Base-by-base conservation (phyloP, 129 eudicot species). In the Artemisia tridentata region DNA sequence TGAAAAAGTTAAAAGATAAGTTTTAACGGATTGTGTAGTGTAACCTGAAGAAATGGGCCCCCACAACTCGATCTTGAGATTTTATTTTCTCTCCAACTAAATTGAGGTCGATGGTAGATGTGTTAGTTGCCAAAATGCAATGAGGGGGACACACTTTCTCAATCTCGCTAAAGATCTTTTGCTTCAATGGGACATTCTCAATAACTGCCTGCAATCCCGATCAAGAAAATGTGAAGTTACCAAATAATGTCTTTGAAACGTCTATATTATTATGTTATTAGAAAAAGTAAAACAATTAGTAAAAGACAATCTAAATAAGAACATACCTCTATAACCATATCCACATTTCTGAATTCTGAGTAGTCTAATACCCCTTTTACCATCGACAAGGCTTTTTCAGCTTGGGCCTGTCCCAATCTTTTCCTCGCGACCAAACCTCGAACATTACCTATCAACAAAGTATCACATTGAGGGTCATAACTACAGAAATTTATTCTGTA, bases 41-140 rank as follows among this genome's bases (percentile, higher is more conserved):
- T 74, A 72, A 93, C 98, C 98, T 93, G 86, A 93, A 93, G 84
- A 93, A 93, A 80, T 93, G 98, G 51, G 98, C 98, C 67, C 98
- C 98, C 13, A 93, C 71, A 64, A 93, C 81, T 67, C 96, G 89
- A 58, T 89, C 95, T 76, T 93, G 92, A 80, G 97, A 89, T 56
- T 38, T 77, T 12, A 83, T 82, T 76, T 85, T 87, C 75, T 87
- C 85, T 75, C 98, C 98, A 75, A 93, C 70, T 72, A 87, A 43
- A 71, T 89, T 84, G 82, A 89, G 92, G 79, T 89, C 96, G 68
- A 93, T 90, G 16, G 97, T 87, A 9, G 98, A 93, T 29, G 97
- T 93, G 76, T 93, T 93, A 75, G 97, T 80, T 78, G 99, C 99
- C 85, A 93, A 85, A 77, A 93, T 87, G 84, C 99, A 93, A 80